Conservation (phyloP, 768 basidiomycete genomes). For the Macrolepiota dolichaula region DNA sequence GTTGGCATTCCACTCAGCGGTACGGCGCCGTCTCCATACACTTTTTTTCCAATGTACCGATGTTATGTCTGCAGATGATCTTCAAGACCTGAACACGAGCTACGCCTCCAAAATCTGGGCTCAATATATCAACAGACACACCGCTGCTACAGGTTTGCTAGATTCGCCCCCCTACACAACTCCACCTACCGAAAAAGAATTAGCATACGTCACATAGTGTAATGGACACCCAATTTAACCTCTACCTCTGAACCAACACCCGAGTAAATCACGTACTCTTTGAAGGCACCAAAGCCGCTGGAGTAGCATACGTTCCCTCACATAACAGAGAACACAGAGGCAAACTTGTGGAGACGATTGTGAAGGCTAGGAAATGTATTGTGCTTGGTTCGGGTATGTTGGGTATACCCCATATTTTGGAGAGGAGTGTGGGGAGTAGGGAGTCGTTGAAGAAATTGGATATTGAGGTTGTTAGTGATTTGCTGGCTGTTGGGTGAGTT, state of each 20-base stretch:
- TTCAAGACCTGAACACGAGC: slow-evolving; percentile 61
- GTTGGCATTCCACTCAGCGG: slow-evolving; percentile 65
- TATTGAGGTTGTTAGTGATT: slow-evolving; percentile 62
- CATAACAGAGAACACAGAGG: slow-evolving; percentile 54
- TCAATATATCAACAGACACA: slow-evolving; percentile 74
- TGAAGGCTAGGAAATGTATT: slow-evolving; percentile 63
- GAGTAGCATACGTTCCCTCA: slow-evolving; percentile 65
- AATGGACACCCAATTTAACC: slow-evolving; percentile 64
- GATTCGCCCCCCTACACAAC: slow-evolving; percentile 8
- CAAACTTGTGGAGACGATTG: slow-evolving; percentile 56
- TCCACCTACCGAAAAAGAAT: background rate
- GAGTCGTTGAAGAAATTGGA: slow-evolving; percentile 52
- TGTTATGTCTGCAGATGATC: slow-evolving; percentile 50
- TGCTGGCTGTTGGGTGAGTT: slow-evolving; percentile 67
- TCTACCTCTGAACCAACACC: slow-evolving; percentile 63
- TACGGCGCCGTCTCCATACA: slow-evolving; percentile 29
- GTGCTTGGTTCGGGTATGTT: slow-evolving; percentile 65
- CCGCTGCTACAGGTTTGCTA: slow-evolving; percentile 65
- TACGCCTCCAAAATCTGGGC: slow-evolving; percentile 73
- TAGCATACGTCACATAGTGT: slow-evolving; percentile 70
- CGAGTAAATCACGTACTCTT: slow-evolving; percentile 70
- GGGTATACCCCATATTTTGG: slow-evolving; percentile 70
- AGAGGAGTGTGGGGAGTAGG: slow-evolving; percentile 63
- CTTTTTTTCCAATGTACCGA: no score
- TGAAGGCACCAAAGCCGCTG: slow-evolving; percentile 68